phyloP scores from a whole-genome alignment of 2,329 filamentous ascomycete species.

The Fusarium kyushuense region DNA sequence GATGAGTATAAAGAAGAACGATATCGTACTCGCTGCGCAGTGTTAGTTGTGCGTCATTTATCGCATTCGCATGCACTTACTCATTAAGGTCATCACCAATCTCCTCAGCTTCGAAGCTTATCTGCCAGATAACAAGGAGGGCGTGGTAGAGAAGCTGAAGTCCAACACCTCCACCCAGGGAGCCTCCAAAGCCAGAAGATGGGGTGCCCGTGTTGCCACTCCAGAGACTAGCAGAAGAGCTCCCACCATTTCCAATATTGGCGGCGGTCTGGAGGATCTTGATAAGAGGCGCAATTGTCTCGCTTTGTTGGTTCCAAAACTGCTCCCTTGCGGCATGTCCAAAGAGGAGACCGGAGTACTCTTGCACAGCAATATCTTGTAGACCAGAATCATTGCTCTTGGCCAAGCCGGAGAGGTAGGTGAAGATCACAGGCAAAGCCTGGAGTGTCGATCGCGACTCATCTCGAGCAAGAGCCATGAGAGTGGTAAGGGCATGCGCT shows the following conservation, averaged over 20 bases:
- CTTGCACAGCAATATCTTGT: constrained; percentile 94
- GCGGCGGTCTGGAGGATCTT: constrained; percentile 85
- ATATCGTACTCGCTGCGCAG: constrained; percentile 82
- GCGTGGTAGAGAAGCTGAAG: constrained; percentile 95
- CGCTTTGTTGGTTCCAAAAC: constrained; percentile 91
- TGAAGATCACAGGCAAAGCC: constrained; percentile 84
- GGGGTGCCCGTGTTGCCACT: constrained; percentile 66
- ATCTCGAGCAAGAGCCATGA: constrained; percentile 77
- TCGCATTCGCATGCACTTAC: constrained; percentile 63
- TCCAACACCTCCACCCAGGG: constrained; percentile 83
- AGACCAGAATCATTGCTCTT: constrained; percentile 89
- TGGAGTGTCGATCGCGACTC: constrained; percentile 75
- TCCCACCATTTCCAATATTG: constrained; percentile 74
- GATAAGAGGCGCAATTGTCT: constrained; percentile 85
- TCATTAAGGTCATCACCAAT: constrained; percentile 83
- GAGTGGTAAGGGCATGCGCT: constrained; percentile 83
- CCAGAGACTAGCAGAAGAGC: constrained; percentile 71
- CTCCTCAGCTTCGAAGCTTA: constrained; percentile 89
- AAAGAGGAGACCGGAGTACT: constrained; percentile 87
- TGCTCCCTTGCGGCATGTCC: constrained; percentile 78
- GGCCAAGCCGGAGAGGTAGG: constrained; percentile 85
- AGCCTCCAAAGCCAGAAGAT: constrained; percentile 71
- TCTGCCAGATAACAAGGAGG: constrained; percentile 92
- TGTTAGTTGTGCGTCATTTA: constrained; percentile 28
- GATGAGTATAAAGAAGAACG: constrained; percentile 89